Conservation (phyloP, 306 rosid genomes). For the Hylodesmum podocarpum region DNA sequence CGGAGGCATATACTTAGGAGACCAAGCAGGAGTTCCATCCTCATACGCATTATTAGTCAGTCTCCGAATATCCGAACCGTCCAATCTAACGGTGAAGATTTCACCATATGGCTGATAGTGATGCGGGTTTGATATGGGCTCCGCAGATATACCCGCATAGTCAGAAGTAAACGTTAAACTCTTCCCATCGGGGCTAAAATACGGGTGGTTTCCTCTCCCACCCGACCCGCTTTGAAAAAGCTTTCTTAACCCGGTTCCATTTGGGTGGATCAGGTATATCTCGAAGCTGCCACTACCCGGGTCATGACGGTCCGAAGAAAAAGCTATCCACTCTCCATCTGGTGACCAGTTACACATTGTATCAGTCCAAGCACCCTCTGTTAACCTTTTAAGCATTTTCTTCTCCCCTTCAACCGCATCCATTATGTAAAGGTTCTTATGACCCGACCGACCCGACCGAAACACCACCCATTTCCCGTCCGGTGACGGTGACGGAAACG, state of each 20-base stretch:
- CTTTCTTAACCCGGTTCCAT: constrained; percentile 74
- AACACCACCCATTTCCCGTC: constrained; percentile 85
- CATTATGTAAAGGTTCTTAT: constrained; percentile 73
- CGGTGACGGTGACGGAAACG: constrained; percentile 72
- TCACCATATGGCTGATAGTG: constrained; percentile 86
- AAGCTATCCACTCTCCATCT: constrained; percentile 79
- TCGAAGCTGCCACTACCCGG: constrained; percentile 73
- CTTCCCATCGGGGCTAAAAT: constrained; percentile 75
- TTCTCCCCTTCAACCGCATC: constrained; percentile 67
- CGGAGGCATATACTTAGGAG: constrained; percentile 47
- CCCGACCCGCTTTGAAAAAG: constrained; percentile 61
- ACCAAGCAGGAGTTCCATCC: constrained; percentile 88
- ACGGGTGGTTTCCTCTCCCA: constrained; percentile 77
- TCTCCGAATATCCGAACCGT: constrained; percentile 66
- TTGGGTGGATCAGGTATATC: constrained; percentile 67
- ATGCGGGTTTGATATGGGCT: constrained; percentile 87
- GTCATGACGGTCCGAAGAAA: constrained; percentile 62
- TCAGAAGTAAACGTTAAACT: constrained; percentile 65
- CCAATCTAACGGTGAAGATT: constrained; percentile 61
- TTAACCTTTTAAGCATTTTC: constrained; percentile 44
- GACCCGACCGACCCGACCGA: constrained; percentile 72
- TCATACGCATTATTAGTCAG: constrained; percentile 77
- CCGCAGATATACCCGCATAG: constrained; percentile 72
- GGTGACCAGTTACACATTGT: constrained; percentile 95
- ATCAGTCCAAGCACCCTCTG: constrained; percentile 77